Percentiles rank a stretch among this genome's conserved stretches.
phyloP scores from a whole-genome alignment of 2,329 filamentous ascomycete species.

The Ceratocystis cacaofunesta region DNA sequence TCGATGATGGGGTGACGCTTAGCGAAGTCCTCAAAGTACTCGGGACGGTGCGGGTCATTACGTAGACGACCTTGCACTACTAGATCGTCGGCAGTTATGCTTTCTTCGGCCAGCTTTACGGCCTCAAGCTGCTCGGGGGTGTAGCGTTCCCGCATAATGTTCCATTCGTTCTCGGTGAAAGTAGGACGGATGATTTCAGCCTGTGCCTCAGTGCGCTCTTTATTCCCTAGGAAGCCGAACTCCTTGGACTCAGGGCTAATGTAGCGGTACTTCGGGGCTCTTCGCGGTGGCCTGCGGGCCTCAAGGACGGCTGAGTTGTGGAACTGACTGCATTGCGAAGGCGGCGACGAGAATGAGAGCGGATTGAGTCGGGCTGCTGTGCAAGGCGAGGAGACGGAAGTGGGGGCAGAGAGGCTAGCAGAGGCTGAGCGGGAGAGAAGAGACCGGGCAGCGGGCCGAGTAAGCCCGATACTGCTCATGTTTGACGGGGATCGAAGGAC shows the following conservation, averaged over 20 bases:
- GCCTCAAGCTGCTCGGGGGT: slow-evolving; percentile 68
- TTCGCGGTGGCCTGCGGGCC: slow-evolving; percentile 27
- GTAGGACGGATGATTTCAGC: slow-evolving; percentile 29
- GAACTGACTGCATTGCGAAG: slow-evolving; percentile 27
- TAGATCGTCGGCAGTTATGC: slow-evolving; percentile 61
- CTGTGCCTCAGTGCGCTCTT: background rate
- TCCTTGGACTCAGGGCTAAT: slow-evolving; percentile 12
- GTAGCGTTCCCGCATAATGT: slow-evolving; percentile 50
- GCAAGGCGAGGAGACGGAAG: background rate
- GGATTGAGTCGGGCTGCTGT: background rate
- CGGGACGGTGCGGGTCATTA: slow-evolving; percentile 54
- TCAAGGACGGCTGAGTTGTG: slow-evolving; percentile 36
- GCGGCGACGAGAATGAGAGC: slow-evolving; percentile 18
- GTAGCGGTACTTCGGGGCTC: slow-evolving; percentile 11
- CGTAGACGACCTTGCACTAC: slow-evolving; percentile 57
- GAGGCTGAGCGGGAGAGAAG: slow-evolving; percentile 12
- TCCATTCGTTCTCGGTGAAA: slow-evolving; percentile 53
- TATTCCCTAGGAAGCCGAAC: slow-evolving; percentile 4
- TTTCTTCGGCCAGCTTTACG: slow-evolving; percentile 64
- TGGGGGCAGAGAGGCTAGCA: slow-evolving; percentile 20
- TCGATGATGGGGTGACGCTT: slow-evolving; percentile 66
- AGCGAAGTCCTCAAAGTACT: slow-evolving; percentile 73
- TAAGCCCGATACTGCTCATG: slow-evolving; percentile 12
- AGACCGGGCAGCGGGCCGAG: slow-evolving; percentile 12
- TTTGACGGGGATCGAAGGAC: background rate